phyloP scores from a whole-genome alignment of 192 early-diverging fungal species.

The Gigaspora rosea region DNA sequence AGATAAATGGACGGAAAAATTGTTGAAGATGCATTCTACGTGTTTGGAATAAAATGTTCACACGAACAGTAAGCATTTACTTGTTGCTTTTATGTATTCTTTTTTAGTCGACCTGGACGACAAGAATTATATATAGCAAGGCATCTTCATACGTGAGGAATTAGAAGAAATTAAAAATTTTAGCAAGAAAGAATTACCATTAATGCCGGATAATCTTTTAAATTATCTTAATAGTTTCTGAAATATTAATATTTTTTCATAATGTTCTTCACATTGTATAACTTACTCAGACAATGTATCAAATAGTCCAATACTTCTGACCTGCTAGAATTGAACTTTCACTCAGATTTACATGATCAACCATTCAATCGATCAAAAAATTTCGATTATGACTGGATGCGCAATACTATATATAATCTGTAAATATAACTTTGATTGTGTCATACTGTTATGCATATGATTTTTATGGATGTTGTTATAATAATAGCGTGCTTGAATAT shows the following conservation, averaged over 20 bases:
- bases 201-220: constrained; percentile 26
- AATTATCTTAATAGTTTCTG: constrained; percentile 31
- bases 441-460: constrained; percentile 16
- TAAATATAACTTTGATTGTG: constrained; percentile 20
- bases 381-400: constrained; percentile 33
- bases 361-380: constrained; percentile 28
- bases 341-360: constrained; percentile 23
- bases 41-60: constrained; percentile 29
- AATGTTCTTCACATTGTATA: constrained; percentile 17
- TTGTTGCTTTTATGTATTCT: constrained; percentile 4
- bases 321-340: constrained; percentile 26
- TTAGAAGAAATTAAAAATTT: constrained; percentile 33
- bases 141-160: constrained; percentile 29
- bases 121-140: constrained; percentile 29
- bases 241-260: constrained; percentile 28
- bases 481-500: constrained; percentile 30
- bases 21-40: constrained; percentile 35
- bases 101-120: constrained; percentile 31
- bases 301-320: constrained; percentile 22
- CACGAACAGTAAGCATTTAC: constrained; percentile 20
- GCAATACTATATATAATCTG: constrained; percentile 36
- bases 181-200: constrained; percentile 26
- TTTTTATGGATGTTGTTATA: constrained; percentile 23
- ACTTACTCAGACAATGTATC: constrained; percentile 23
- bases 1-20: constrained; percentile 35